Percentiles rank a stretch among this genome's conserved stretches.
Conservation (phyloP, 2,329 filamentous ascomycete species). For the Epichloe amarillans region DNA sequence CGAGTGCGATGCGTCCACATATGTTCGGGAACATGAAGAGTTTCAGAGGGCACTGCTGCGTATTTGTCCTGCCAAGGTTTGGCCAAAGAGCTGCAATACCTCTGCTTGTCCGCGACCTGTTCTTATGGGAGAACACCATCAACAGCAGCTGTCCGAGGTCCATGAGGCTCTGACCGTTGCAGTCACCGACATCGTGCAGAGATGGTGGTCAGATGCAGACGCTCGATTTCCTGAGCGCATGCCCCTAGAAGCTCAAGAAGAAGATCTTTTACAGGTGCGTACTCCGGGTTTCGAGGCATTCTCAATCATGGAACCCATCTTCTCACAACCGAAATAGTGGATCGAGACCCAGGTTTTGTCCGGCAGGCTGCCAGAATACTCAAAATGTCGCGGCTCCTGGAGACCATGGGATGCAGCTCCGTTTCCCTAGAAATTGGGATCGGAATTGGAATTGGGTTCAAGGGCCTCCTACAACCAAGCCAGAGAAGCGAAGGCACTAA, state of each 20-base stretch:
- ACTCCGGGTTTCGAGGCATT: neutral
- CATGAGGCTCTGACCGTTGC: constrained; percentile 19
- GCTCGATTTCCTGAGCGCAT: constrained; percentile 20
- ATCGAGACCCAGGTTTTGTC: constrained; percentile 14
- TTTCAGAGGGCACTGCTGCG: constrained; percentile 10
- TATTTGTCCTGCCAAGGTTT: constrained; percentile 14
- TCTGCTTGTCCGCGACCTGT: constrained; percentile 21
- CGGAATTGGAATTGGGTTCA: too few relatives aligned
- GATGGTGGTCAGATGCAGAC: constrained; percentile 24
- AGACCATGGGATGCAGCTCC: constrained; percentile 13
- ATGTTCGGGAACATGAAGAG: constrained; percentile 9
- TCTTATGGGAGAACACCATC: constrained; percentile 17
- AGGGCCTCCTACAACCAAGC: too few relatives aligned
- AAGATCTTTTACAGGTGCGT: constrained; percentile 16
- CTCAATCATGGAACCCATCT: neutral
- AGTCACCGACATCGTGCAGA: constrained; percentile 21
- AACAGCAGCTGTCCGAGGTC: constrained; percentile 16
- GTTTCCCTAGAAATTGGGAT: neutral
- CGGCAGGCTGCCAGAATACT: constrained; percentile 13
- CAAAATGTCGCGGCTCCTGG: constrained; percentile 19
- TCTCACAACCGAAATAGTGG: constrained; percentile 12
- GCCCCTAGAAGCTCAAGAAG: constrained; percentile 19
- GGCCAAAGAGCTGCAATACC: constrained; percentile 17
- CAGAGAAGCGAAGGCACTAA: too few relatives aligned
- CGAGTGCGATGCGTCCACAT: constrained; percentile 1